Conservation (phyloP, 768 basidiomycete genomes). For the Sporobolomyces phaffii region DNA sequence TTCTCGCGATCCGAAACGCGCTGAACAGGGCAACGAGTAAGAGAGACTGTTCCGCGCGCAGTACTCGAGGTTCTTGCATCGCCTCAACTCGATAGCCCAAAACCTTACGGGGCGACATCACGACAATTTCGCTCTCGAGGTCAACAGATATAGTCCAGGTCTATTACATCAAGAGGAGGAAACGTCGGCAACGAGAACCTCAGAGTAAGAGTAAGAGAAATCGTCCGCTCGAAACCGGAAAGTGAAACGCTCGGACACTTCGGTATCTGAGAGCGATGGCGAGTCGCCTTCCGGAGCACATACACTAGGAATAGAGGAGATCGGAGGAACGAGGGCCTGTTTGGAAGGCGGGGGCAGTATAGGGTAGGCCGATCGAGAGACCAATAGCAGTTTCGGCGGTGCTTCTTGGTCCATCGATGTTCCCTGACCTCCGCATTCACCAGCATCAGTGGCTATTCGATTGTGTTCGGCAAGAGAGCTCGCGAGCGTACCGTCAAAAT, state of each 20-base stretch:
- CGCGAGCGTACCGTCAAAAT: conserved; percentile 15
- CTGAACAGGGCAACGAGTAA: too few species aligned
- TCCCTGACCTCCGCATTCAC: not conserved
- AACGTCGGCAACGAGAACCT: not conserved
- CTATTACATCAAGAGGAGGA: too few species aligned
- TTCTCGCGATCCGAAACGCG: too few species aligned
- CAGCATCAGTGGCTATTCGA: not conserved
- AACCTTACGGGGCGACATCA: too few species aligned
- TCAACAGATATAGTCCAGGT: too few species aligned
- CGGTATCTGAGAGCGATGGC: not conserved
- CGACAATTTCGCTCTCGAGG: too few species aligned
- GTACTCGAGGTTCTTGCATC: too few species aligned
- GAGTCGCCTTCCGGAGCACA: not conserved
- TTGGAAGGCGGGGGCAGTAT: not conserved
- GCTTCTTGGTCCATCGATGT: not conserved
- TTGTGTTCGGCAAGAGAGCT: too few species aligned
- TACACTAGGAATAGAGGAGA: not conserved
- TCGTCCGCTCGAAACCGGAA: not conserved
- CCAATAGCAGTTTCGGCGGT: not conserved
- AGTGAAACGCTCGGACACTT: not conserved
- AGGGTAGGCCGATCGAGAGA: not conserved
- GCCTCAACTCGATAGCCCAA: too few species aligned
- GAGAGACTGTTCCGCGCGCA: too few species aligned
- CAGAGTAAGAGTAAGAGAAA: not conserved
- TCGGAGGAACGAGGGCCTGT: not conserved